phyloP scores from a whole-genome alignment of 257 asterid genomes.

The Jacaranda mimosifolia region DNA sequence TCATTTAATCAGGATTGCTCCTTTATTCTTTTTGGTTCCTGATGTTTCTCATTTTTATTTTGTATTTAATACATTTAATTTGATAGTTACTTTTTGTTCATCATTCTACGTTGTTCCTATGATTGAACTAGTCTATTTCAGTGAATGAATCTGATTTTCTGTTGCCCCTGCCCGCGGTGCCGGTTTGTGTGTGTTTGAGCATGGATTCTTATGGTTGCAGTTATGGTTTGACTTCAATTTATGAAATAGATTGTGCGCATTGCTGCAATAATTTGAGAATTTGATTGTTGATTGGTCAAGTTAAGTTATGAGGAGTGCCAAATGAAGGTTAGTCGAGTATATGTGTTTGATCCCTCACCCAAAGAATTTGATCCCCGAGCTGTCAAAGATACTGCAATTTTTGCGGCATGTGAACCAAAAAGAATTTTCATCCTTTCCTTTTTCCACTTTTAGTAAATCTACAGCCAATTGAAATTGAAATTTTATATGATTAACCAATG shows the following conservation, averaged over 20 bases:
- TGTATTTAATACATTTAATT: neutral
- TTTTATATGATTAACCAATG: slow-evolving; percentile 1
- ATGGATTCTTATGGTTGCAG: slow-evolving; percentile 6
- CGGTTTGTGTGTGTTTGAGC: slow-evolving; percentile 7
- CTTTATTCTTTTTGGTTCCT: neutral
- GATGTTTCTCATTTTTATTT: slow-evolving; percentile 1
- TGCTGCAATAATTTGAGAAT: slow-evolving; percentile 10
- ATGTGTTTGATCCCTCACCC: slow-evolving; percentile 14
- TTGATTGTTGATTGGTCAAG: slow-evolving; percentile 9
- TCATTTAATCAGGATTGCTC: slow-evolving; percentile 21
- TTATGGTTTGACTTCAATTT: slow-evolving; percentile 32
- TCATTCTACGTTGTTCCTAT: neutral
- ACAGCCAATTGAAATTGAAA: neutral
- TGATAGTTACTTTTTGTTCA: neutral
- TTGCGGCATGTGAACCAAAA: neutral
- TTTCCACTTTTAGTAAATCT: slow-evolving; percentile 6
- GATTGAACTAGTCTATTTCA: neutral
- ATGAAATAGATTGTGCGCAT: slow-evolving; percentile 15
- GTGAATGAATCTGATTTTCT: slow-evolving; percentile 23
- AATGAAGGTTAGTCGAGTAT: neutral
- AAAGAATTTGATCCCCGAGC: neutral
- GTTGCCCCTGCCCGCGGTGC: slow-evolving; percentile 26
- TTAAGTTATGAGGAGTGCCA: slow-evolving; percentile 2
- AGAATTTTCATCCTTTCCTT: neutral
- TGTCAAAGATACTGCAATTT: no score